Evolutionary conservation across 1,139 yeast species (phyloP).

Genomic region (Groenewaldozyma auringiensis): DNA sequence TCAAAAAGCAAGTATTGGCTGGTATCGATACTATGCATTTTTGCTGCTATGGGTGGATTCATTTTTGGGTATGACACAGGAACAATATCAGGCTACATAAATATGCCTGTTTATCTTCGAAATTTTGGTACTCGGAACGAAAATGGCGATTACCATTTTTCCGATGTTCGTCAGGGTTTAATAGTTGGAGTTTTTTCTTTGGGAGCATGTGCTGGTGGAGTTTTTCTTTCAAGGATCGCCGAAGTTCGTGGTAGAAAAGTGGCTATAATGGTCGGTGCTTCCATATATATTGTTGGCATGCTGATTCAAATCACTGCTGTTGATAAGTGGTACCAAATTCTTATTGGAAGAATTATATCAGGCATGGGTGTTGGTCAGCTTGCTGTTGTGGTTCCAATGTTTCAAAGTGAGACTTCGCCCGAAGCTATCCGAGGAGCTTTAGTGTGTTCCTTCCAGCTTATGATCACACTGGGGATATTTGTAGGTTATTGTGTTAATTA

Average conservation of each 20-base stretch:
- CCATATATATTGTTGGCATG: slow-evolving; percentile 44
- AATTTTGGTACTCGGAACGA: slow-evolving; percentile 39
- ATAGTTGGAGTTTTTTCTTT: slow-evolving; percentile 47
- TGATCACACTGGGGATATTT: slow-evolving; percentile 62
- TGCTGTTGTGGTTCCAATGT: slow-evolving; percentile 58
- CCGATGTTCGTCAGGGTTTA: slow-evolving; percentile 41
- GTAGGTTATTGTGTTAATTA: slow-evolving; percentile 61
- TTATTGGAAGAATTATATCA: slow-evolving; percentile 42
- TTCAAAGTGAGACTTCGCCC: slow-evolving; percentile 67
- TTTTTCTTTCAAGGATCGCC: slow-evolving; percentile 40
- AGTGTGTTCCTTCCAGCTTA: slow-evolving; percentile 61
- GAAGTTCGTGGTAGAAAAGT: slow-evolving; percentile 47
- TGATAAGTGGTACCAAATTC: slow-evolving; percentile 33
- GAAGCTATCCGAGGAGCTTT: slow-evolving; percentile 59
- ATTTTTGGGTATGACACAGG: slow-evolving; percentile 55
- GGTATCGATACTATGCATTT: slow-evolving; percentile 17
- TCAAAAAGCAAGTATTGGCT: slow-evolving; percentile 5
- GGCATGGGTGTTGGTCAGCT: slow-evolving; percentile 64
- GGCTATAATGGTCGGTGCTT: slow-evolving; percentile 41
- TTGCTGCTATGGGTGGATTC: slow-evolving; percentile 26
- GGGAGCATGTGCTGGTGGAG: slow-evolving; percentile 46
- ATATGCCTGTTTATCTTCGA: slow-evolving; percentile 53
- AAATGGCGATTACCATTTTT: slow-evolving; percentile 25
- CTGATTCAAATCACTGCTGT: slow-evolving; percentile 45
- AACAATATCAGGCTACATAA: slow-evolving; percentile 60